Evolutionary conservation across 2,329 filamentous ascomycete genomes (phyloP), one percentile per base, ranked within the genome.

Genomic region (Diaporthe batatas): DNA sequence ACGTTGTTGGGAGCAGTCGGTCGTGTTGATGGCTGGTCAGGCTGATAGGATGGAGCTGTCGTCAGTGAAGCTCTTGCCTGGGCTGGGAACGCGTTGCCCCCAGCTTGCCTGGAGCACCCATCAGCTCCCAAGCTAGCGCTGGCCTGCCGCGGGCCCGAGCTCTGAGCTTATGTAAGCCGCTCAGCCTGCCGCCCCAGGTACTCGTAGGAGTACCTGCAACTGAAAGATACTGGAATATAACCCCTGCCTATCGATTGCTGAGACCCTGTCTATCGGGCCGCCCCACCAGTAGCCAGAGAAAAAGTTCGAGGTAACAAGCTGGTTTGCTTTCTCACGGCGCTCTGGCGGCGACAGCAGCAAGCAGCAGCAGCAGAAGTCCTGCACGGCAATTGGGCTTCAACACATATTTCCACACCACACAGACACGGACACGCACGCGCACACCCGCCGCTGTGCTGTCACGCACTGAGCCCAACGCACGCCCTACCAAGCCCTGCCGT

Each of bases 21-120:
- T 76, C 70, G 51, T 65, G 42, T 49, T 51, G 65, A 53, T 47
- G 42, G 53, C 57, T 57, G n/a, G 54, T 57, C 23, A 49, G 32
- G 36, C 25, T 55, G 34, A 14, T 5, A 49, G 62, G 32, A 51
- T 34, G 72, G 58, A 58, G 65, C 65, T 68, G 77, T 75, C 77
- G 73, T 72, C 77, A 76, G 73, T 78, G 76, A 75, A 73, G 72
- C 73, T 72, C 58, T 72, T 68, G 74, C 69, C 72, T 74, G 68
- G 75, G 44, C 75, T 72, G 44, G 39, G 53, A 59, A 85, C 83
- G 84, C 83, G 84, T 85, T 83, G 83, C 82, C 81, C 7, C 80
- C 77, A 85, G 84, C 84, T 85, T 86, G 84, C 84, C 84, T 86
- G 77, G 83, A 85, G 80, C 62, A 65, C 21, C 21, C 62, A 44